Evolutionary conservation across 129 eudicot genomes (phyloP).

Genomic region (Logfia minima): DNA sequence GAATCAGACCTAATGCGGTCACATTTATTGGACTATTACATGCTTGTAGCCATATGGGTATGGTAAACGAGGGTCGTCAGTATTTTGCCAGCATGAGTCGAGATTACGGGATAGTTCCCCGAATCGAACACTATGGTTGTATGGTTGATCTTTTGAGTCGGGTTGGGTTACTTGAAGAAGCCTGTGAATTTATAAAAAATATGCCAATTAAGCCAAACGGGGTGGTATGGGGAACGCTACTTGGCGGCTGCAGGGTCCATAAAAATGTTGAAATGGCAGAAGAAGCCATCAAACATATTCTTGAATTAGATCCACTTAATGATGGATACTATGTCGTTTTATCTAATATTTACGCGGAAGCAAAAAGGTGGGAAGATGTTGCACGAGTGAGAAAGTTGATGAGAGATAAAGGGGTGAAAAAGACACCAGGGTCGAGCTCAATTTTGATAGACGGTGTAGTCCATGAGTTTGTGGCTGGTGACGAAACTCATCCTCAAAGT

Average conservation of each 20-base stretch:
- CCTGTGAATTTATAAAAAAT: conserved; percentile 36
- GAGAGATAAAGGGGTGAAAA: too few species aligned
- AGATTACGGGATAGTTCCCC: conserved; percentile 41
- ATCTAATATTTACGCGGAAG: conserved; percentile 46
- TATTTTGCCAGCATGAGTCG: conserved; percentile 38
- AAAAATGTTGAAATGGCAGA: conserved; percentile 50
- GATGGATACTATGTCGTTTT: conserved; percentile 47
- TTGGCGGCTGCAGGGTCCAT: conserved; percentile 53
- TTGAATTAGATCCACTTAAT: conserved; percentile 41
- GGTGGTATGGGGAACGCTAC: conserved; percentile 58
- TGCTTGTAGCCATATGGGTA: conserved; percentile 59
- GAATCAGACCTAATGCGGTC: conserved; percentile 43
- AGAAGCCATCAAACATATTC: conserved; percentile 54
- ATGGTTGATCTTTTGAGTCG: conserved; percentile 55
- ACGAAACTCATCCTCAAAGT: too few species aligned
- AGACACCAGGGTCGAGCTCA: too few species aligned
- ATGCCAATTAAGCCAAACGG: conserved; percentile 43
- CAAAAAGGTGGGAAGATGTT: conserved; percentile 46
- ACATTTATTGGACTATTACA: conserved; percentile 53
- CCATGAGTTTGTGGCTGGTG: too few species aligned
- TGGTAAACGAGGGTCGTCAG: conserved; percentile 39
- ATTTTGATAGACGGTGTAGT: too few species aligned
- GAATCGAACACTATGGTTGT: conserved; percentile 51
- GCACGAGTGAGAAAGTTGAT: conserved; percentile 40
- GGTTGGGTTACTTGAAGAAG: conserved; percentile 48